Evolutionary conservation across 495 filamentous ascomycete genomes (phyloP), one percentile per base, ranked within the genome.

Genomic region (Aspergillus panamensis): DNA sequence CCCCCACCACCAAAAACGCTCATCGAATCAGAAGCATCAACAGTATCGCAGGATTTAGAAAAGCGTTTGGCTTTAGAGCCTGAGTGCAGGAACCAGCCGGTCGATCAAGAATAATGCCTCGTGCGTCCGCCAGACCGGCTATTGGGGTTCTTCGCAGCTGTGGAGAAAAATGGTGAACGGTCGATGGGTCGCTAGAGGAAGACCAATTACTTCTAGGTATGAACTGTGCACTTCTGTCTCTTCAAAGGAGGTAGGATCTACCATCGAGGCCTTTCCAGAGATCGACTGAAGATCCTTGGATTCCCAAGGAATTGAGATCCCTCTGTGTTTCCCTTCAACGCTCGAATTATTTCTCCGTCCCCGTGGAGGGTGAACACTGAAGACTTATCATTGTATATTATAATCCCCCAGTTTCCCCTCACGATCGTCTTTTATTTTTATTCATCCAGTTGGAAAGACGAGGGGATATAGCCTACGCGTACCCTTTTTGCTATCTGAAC

Each of bases 141-240:
- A 78, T 72, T 33, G 53, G 51, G 59, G 79, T 48, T 52, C 19
- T 10, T 1, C 19, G 3, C 35, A 39, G 68, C 25, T 25, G 25
- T 71, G 66, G 66, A 61, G 61, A 40, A 30, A 25, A 21, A 51
- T 16, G 45, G 53, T 53, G 66, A 68, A 69, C 66, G n/a, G n/a
- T n/a, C n/a, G 57, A 60, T 57, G 64, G 67, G 63, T 60, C 62
- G 45, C 21, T 45, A 19, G 3, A 9, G 19, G n/a, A 10, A 6
- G 14, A 19, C 9, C 42, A 45, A 20, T 66, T 53, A 52, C 39
- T 44, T 19, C 19, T 45, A 9, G 17, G 14, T 12, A 25, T 39
- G 39, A 21, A 43, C 17, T n/a, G n/a, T n/a, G n/a, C n/a, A n/a
- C 35, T 13, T n/a, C 35, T 39, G 35, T 39, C 6, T 8, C 35